Conservation (phyloP, 2,329 filamentous ascomycete genomes). For the Aspergillus sp. region DNA sequence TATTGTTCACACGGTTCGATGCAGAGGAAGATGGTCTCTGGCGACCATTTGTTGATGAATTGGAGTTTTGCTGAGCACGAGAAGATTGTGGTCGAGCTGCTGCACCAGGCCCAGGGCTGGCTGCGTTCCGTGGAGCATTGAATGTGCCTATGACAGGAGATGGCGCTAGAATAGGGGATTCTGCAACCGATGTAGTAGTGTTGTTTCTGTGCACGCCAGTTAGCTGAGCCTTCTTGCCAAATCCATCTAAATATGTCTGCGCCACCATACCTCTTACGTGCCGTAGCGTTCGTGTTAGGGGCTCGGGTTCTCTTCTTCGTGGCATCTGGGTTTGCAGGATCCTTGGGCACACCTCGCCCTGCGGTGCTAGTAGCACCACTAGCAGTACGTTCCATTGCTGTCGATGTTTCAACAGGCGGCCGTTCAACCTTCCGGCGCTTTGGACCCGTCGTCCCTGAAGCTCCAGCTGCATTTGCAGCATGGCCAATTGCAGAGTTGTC, state of each 20-base stretch:
- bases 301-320: slow-evolving; percentile 69
- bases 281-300: slow-evolving; percentile 57
- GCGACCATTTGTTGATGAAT: slow-evolving; percentile 52
- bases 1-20: slow-evolving; percentile 57
- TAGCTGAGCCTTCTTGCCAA: not conserved
- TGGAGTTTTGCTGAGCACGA: slow-evolving; percentile 71
- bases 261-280: slow-evolving; percentile 68
- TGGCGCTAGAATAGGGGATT: slow-evolving; percentile 67
- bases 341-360: slow-evolving; percentile 49
- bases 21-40: slow-evolving; percentile 58
- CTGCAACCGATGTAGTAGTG: slow-evolving; percentile 46
- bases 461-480: no score
- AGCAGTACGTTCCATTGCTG: slow-evolving; percentile 37
- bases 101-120: slow-evolving; percentile 58
- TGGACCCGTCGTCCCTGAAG: slow-evolving; percentile 20
- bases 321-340: slow-evolving; percentile 59
- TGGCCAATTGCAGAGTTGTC: no score
- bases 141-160: slow-evolving; percentile 70
- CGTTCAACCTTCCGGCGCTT: slow-evolving; percentile 84
- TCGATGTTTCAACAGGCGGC: slow-evolving; percentile 27
- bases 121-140: slow-evolving; percentile 51
- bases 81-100: slow-evolving; percentile 61
- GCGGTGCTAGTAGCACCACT: slow-evolving; percentile 27
- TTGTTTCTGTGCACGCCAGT: slow-evolving; percentile 35
- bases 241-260: no score